phyloP scores from a whole-genome alignment of 2,329 filamentous ascomycete genomes.

The Fusarium anguioides region DNA sequence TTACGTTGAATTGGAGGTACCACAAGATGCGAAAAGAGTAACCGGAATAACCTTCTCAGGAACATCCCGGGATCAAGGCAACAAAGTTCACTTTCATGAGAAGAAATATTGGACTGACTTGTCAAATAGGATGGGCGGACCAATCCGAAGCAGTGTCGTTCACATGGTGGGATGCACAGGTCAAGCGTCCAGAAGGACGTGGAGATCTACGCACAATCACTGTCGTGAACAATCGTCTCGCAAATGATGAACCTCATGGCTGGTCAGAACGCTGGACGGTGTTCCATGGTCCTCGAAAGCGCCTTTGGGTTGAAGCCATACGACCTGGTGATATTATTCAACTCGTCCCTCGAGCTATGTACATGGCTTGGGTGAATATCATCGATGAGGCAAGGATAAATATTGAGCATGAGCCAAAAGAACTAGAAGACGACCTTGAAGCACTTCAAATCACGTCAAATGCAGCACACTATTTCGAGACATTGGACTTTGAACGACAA shows the following conservation, averaged over 20 bases:
- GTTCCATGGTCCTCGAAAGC: background rate
- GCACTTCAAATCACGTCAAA: background rate
- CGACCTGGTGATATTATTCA: slow-evolving; percentile 26
- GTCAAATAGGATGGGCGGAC: slow-evolving; percentile 25
- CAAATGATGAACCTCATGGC: slow-evolving; percentile 5
- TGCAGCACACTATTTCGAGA: background rate
- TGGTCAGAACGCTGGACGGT: slow-evolving; percentile 7
- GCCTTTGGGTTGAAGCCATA: slow-evolving; percentile 24
- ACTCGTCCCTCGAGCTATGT: slow-evolving; percentile 30
- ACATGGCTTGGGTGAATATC: slow-evolving; percentile 35
- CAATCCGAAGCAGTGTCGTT: slow-evolving; percentile 9
- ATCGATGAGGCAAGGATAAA: slow-evolving; percentile 20
- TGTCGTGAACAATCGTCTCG: slow-evolving; percentile 14
- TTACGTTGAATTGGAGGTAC: slow-evolving; percentile 28
- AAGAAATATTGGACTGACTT: fast-evolving
- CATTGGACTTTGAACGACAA: background rate
- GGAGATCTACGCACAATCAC: slow-evolving; percentile 26
- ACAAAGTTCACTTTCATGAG: background rate
- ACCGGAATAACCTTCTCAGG: slow-evolving; percentile 21
- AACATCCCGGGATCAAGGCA: slow-evolving; percentile 28
- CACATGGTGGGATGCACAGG: slow-evolving; percentile 35
- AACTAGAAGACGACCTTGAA: background rate
- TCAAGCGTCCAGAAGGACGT: slow-evolving; percentile 26
- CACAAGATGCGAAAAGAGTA: slow-evolving; percentile 20
- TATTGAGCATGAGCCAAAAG: slow-evolving; percentile 22